Percentiles rank a stretch among this genome's conserved stretches.
phyloP scores from a whole-genome alignment of 345 rosid species.

The Citrus australasica region DNA sequence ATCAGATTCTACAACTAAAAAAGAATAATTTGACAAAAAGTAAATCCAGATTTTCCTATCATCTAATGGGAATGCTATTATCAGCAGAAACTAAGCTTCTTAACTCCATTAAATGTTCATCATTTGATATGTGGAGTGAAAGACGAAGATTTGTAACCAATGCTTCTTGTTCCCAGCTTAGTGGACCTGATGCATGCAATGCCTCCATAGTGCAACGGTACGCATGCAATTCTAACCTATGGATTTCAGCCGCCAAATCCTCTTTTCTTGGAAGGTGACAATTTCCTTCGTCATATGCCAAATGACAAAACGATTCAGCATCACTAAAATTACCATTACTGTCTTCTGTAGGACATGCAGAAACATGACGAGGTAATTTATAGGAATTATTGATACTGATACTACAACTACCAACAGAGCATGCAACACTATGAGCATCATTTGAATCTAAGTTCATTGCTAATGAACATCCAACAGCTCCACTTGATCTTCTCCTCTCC shows the following conservation, averaged over 20 bases:
- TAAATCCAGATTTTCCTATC: slow-evolving; percentile 22
- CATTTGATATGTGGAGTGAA: slow-evolving; percentile 63
- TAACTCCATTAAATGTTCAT: slow-evolving; percentile 76
- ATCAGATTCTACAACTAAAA: slow-evolving; percentile 27
- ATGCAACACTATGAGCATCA: slow-evolving; percentile 37
- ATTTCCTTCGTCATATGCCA: slow-evolving; percentile 22
- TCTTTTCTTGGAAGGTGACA: slow-evolving; percentile 25
- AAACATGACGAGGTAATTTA: slow-evolving; percentile 17
- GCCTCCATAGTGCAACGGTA: slow-evolving; percentile 48
- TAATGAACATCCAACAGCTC: slow-evolving; percentile 27
- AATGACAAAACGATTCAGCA: slow-evolving; percentile 43
- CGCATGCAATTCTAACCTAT: slow-evolving; percentile 61
- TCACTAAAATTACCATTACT: slow-evolving; percentile 30
- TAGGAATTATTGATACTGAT: slow-evolving; percentile 21
- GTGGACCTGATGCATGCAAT: slow-evolving; percentile 61
- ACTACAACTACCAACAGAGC: slow-evolving; percentile 75
- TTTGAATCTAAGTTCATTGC: slow-evolving; percentile 26
- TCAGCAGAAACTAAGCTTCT: slow-evolving; percentile 62
- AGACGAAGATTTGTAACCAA: slow-evolving; percentile 69
- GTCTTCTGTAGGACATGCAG: slow-evolving; percentile 28
- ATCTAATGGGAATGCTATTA: slow-evolving; percentile 49
- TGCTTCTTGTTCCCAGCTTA: slow-evolving; percentile 80
- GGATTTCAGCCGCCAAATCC: slow-evolving; percentile 45
- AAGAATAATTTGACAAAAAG: slow-evolving; percentile 5
- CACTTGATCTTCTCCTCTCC: slow-evolving; percentile 35